Evolutionary conservation across 305 asterid species (phyloP).

Genomic region (Fraxinus baroniana): DNA sequence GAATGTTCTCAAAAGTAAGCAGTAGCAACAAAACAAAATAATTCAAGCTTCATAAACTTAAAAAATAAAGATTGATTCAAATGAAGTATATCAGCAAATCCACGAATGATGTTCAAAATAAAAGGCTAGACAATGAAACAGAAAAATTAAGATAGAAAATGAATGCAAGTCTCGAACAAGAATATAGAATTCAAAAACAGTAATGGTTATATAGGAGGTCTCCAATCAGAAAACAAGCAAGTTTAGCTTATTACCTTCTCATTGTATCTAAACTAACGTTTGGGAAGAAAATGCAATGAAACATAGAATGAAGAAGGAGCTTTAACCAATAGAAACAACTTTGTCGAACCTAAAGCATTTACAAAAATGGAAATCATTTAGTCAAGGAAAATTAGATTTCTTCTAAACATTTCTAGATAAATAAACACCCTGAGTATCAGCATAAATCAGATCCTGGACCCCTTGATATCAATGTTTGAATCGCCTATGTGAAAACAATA

Average conservation of each 20-base stretch:
- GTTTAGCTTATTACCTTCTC: slow-evolving; percentile 51
- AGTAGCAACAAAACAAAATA: not conserved
- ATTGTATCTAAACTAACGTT: slow-evolving; percentile 68
- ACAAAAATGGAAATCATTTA: slow-evolving; percentile 19
- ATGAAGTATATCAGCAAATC: not conserved
- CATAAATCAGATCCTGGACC: slow-evolving; percentile 79
- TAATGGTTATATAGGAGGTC: not conserved
- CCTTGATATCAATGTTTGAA: slow-evolving; percentile 71
- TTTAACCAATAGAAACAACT: slow-evolving; percentile 76
- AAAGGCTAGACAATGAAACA: too few species aligned
- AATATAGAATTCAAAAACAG: not conserved
- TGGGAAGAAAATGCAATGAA: slow-evolving; percentile 85
- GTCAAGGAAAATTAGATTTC: slow-evolving; percentile 8
- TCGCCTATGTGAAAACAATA: slow-evolving; percentile 47
- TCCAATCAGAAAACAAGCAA: not conserved
- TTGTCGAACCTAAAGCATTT: slow-evolving; percentile 63
- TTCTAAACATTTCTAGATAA: slow-evolving; percentile 8
- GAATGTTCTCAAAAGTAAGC: not conserved
- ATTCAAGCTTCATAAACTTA: not conserved
- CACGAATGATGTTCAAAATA: not conserved
- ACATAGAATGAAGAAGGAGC: slow-evolving; percentile 65
- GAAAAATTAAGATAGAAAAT: not conserved
- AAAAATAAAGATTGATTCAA: not conserved
- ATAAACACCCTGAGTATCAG: slow-evolving; percentile 39
- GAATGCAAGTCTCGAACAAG: not conserved